Evolutionary conservation across 441 rosid genomes (phyloP).

Genomic region (Corymbia calophylla): DNA sequence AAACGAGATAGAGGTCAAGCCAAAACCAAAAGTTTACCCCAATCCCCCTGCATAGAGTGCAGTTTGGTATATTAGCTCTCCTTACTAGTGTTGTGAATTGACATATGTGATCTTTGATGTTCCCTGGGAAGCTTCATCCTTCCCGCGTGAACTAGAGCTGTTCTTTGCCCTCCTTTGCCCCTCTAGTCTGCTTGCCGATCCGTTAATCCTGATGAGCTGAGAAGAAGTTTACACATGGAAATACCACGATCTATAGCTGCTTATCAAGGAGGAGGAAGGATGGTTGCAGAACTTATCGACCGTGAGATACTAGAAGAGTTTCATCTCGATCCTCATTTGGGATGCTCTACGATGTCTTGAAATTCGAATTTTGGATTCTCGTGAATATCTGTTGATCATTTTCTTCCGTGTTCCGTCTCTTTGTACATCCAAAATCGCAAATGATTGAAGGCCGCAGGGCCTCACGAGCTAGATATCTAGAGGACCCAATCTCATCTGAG

Average conservation of each 20-base stretch:
- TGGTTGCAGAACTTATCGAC: neutral
- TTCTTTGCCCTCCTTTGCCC: neutral
- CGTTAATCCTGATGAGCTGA: neutral
- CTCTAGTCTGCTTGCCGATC: neutral
- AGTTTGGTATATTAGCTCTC: neutral
- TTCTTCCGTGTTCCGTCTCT: neutral
- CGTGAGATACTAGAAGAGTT: neutral
- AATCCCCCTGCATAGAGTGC: slow-evolving; percentile 51
- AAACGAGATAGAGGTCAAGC: slow-evolving; percentile 86
- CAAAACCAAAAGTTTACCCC: slow-evolving; percentile 75
- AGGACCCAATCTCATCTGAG: neutral
- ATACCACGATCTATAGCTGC: neutral
- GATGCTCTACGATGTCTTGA: neutral
- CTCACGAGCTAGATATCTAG: neutral
- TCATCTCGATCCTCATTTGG: neutral
- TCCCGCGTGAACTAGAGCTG: neutral
- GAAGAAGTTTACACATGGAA: neutral
- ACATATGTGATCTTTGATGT: neutral
- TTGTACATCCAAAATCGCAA: neutral
- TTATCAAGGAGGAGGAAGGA: neutral
- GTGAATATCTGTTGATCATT: neutral
- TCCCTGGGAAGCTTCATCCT: slow-evolving; percentile 13
- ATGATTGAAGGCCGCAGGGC: neutral
- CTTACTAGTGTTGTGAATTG: neutral
- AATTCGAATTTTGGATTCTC: neutral